These are phyloP conservation scores for Phaffia tasmanica DNA, from an alignment of 768 basidiomycete species.

Conservation along the genomic window DNA sequence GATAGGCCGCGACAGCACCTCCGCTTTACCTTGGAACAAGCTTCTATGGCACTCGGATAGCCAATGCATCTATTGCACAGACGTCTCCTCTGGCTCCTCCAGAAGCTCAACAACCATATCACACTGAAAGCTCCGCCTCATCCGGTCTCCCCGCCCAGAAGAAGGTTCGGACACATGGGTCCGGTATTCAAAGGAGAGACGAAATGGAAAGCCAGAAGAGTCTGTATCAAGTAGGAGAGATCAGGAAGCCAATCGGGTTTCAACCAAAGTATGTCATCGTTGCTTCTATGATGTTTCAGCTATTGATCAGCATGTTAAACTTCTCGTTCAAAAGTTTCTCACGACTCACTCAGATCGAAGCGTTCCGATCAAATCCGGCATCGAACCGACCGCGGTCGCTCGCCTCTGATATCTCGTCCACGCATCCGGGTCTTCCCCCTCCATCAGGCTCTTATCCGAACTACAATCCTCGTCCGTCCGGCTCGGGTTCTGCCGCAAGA, in stretches of 20 bases:
- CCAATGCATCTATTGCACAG: slow-evolving; percentile 33
- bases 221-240: slow-evolving; percentile 4
- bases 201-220: slow-evolving; percentile 2
- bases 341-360: slow-evolving; percentile 16
- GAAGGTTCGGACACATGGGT: background rate
- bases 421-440: background rate
- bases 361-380: slow-evolving; percentile 11
- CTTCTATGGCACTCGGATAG: slow-evolving; percentile 35
- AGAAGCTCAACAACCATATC: no score
- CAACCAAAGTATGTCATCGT: slow-evolving; percentile 8
- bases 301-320: background rate
- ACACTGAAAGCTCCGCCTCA: background rate
- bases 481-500: background rate
- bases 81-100: slow-evolving; percentile 29
- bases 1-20: slow-evolving; percentile 39
- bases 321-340: background rate
- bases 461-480: background rate
- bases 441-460: background rate
- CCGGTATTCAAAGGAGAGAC: background rate
- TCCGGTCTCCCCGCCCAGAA: background rate
- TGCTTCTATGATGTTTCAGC: background rate
- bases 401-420: background rate
- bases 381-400: background rate
- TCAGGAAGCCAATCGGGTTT: slow-evolving; percentile 7
- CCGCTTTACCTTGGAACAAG: slow-evolving; percentile 37